phyloP scores from a whole-genome alignment of 2,329 filamentous ascomycete genomes.

The Aciculosporium take region DNA sequence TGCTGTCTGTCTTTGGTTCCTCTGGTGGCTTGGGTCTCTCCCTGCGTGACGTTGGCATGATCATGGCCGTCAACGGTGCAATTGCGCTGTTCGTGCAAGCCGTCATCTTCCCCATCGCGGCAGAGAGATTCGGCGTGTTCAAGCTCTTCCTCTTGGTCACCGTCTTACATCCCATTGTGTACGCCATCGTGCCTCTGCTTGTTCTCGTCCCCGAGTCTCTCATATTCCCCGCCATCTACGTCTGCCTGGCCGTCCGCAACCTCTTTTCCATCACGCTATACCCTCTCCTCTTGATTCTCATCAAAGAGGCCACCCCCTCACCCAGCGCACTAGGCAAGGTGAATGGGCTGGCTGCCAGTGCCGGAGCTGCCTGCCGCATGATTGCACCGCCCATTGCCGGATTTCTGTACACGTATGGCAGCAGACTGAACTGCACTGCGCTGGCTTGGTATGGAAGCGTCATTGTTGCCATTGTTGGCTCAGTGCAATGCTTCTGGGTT shows the following conservation, averaged over 20 bases:
- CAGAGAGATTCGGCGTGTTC: conserved; percentile 43
- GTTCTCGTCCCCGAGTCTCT: conserved; percentile 37
- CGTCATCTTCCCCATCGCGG: conserved; percentile 46
- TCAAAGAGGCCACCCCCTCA: conserved; percentile 51
- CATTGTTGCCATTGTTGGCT: conserved; percentile 39
- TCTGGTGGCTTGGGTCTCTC: conserved; percentile 50
- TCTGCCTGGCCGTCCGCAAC: conserved; percentile 42
- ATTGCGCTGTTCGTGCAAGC: conserved; percentile 47
- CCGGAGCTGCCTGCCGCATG: conserved; percentile 52
- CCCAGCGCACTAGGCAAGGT: conserved; percentile 45
- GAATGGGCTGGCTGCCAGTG: conserved; percentile 52
- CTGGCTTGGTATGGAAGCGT: conserved; percentile 51
- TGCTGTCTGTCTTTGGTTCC: conserved; percentile 36
- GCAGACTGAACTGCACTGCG: conserved; percentile 42
- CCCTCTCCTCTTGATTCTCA: conserved; percentile 49
- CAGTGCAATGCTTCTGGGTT: conserved; percentile 46
- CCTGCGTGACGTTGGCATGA: conserved; percentile 46
- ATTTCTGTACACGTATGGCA: conserved; percentile 47
- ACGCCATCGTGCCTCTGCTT: conserved; percentile 44
- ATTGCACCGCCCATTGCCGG: conserved; percentile 51
- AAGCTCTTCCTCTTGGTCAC: conserved; percentile 43
- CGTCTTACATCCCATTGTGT: conserved; percentile 46
- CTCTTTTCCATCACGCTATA: conserved; percentile 50
- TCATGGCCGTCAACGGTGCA: conserved; percentile 43
- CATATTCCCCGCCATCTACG: conserved; percentile 44